A percentile compares a stretch with the other conserved stretches of the same genome.
Conservation (phyloP, 805 yeast species). For the Candida chauliodis region DNA sequence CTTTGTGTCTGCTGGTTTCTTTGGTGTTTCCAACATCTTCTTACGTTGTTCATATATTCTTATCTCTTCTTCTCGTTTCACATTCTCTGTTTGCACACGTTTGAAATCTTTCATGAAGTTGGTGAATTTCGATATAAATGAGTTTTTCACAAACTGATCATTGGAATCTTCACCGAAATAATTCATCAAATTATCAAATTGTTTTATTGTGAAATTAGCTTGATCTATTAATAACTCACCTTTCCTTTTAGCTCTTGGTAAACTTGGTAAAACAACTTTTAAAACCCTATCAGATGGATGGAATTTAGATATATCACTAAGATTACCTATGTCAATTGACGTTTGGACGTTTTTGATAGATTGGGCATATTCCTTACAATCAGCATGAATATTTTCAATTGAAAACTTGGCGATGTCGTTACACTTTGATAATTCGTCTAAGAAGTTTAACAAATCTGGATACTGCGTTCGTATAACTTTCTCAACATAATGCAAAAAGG, state of each 20-base stretch:
- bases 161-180: slow-evolving; percentile 72
- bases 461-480: slow-evolving; percentile 60
- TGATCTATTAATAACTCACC: slow-evolving; percentile 50
- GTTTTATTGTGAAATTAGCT: slow-evolving; percentile 46
- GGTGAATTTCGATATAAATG: slow-evolving; percentile 60
- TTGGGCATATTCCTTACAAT: slow-evolving; percentile 52
- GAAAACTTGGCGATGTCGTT: slow-evolving; percentile 56
- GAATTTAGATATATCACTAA: slow-evolving; percentile 57
- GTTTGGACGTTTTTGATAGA: slow-evolving; percentile 49
- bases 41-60: slow-evolving; percentile 74
- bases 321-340: slow-evolving; percentile 58
- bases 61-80: slow-evolving; percentile 65
- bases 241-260: slow-evolving; percentile 54
- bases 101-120: slow-evolving; percentile 60
- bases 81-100: slow-evolving; percentile 61
- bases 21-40: slow-evolving; percentile 51
- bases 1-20: slow-evolving; percentile 6
- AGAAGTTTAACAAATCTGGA: slow-evolving; percentile 59
- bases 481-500: slow-evolving; percentile 74
- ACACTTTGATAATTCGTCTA: slow-evolving; percentile 55
- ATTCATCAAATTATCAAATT: slow-evolving; percentile 57
- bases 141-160: slow-evolving; percentile 49
- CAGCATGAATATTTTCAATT: slow-evolving; percentile 58
- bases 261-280: slow-evolving; percentile 47
- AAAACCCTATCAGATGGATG: slow-evolving; percentile 67